Percentiles rank a stretch among this genome's conserved stretches.
phyloP scores from a whole-genome alignment of 2,329 filamentous ascomycete genomes.

The Zalaria obscura region DNA sequence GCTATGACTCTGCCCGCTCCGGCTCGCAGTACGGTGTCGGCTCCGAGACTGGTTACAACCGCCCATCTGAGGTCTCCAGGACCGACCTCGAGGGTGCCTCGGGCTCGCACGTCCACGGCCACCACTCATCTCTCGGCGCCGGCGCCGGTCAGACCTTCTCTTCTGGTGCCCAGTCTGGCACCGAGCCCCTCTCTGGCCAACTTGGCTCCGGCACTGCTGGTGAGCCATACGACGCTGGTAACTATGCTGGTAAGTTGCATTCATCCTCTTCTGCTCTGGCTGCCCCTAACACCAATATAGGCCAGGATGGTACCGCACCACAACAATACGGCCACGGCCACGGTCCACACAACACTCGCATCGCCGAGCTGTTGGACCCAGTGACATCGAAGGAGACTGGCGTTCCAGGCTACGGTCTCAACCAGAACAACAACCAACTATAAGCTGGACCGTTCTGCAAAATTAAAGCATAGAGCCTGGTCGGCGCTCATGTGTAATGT shows the following conservation, averaged over 20 bases:
- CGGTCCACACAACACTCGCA: slow-evolving; percentile 2
- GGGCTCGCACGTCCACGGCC: slow-evolving; percentile 1
- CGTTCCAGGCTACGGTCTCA: neutral
- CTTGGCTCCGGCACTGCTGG: slow-evolving; percentile 1
- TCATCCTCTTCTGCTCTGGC: neutral
- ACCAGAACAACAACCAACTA: too few species aligned
- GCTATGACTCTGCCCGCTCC: neutral
- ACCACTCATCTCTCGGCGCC: neutral
- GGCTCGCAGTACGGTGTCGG: neutral
- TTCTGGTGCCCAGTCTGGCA: neutral
- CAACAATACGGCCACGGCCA: neutral
- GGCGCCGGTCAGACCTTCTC: neutral
- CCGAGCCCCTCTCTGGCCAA: slow-evolving; percentile 3
- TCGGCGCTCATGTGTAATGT: too few species aligned
- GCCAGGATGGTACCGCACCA: slow-evolving; percentile 2
- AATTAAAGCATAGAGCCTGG: too few species aligned
- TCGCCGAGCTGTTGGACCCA: slow-evolving; percentile 2
- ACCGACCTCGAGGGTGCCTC: neutral
- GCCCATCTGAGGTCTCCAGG: neutral
- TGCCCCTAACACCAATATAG: slow-evolving; percentile 1
- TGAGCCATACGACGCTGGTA: slow-evolving; percentile 3
- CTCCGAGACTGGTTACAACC: neutral
- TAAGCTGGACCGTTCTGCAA: too few species aligned
- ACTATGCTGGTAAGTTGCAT: neutral
- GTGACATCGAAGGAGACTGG: slow-evolving; percentile 2